Evolutionary conservation across 78 protist species (phyloP), one percentile per base, ranked within the genome.

Genomic region (Speleostelium caveatum): DNA sequence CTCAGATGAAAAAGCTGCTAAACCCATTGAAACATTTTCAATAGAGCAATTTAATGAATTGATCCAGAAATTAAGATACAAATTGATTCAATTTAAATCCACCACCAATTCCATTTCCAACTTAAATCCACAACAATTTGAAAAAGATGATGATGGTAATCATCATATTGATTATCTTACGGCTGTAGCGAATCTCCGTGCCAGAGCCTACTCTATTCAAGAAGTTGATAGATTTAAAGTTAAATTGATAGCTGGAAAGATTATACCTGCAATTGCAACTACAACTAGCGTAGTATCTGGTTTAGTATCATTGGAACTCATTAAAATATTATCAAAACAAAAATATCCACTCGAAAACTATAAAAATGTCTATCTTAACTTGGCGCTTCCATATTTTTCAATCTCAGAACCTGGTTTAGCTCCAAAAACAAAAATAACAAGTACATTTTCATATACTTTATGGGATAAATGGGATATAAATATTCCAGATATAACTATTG

Each of bases 181-280:
- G 1, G 93, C 99, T 2, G 16, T 68, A 42, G 72, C 98, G 32
- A 98, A 98, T 94, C 92, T 98, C 49, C 87, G 99, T 16, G 99
- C 99, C 17, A 21, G 86, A 33, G 95, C 94, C 83, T 99, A 98
- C 87, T 42, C 36, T 36, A 99, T 98, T 78, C 66, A 93, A 17
- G 88, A 79, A 58, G 95, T 53, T n/a, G 97, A 96, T 68, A 21
- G 92, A 16, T 95, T 49, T 53, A 91, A 87, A 75, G 88, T 66
- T 5, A 75, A 75, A 59, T 35, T 63, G 35, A 97, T 99, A 62
- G 99, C 99, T 8, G 99, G 99, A 51, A 86, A 92, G 93, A 99
- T 99, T 92, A 99, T 99, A 76, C 99, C 99, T 1, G 99, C 99
- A 38, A 97, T 99, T 71, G 99, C 99, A 67, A 99, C 99, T 10